Base-by-base conservation (phyloP, 2,329 filamentous ascomycete genomes). In the Phialemoniopsis sp. region DNA sequence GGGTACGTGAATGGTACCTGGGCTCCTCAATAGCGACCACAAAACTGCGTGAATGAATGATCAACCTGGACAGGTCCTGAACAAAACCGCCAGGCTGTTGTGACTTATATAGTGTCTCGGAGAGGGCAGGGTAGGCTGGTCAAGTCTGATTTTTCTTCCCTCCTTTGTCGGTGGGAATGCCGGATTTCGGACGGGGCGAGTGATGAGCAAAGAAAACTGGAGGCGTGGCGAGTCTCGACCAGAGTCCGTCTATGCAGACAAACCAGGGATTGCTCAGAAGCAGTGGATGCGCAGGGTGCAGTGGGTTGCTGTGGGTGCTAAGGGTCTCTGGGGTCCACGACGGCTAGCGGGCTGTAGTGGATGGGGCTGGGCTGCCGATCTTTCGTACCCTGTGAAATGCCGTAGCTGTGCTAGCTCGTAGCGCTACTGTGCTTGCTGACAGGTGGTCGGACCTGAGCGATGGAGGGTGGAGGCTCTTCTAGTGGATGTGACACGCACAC, bases 1-100 rank as follows among this genome's bases (percentile, higher is more conserved):
- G 42, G 56, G 53, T 47, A 58, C 53, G 44, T 42, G 34, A 40
- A 52, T 50, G 36, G 54, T 55, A 53, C 57, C 53, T 32, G 36
- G 38, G 47, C 53, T 57, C 58, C 54, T 61, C 47, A 59, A 55
- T 61, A 61, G 51, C 57, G 55, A 58, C 54, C 36, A 47, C 58
- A 60, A 59, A 59, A 53, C 48, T 51, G 50, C 48, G 21, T 26
- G 21, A 26, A 32, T 36, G 14, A 35, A 29, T 26, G 38, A 38
- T 40, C 30, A 39, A 43, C 43, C 40, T 44, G 34, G n/a, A 26
- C 21, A 26, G 21, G 21, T 26, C n/a, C 32, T 16, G 32, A 15
- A 7, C 8, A 5, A 34, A 34, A 21, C 32, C 17, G 32, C 18
- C 32, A 34, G 18, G 18, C 14, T 34, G 17, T 16, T 17, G 21